Evolutionary conservation across 2,329 filamentous ascomycete species (phyloP).

Genomic region (Sporothrix inflata): DNA sequence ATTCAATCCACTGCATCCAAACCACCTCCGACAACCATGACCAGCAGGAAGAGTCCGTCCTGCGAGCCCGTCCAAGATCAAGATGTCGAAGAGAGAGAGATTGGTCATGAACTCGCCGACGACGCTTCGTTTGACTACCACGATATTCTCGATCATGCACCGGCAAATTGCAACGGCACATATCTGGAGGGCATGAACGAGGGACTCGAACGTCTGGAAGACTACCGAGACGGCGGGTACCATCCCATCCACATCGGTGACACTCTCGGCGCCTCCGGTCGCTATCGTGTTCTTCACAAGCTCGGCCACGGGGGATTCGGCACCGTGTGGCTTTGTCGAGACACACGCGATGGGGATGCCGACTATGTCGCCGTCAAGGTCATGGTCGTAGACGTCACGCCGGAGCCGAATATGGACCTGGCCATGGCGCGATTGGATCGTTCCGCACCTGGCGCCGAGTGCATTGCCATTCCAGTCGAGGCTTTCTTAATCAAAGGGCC

Average conservation of each 20-base stretch:
- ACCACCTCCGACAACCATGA: too few species aligned
- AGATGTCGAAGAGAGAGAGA: too few species aligned
- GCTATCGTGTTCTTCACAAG: neutral
- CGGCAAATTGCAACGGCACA: neutral
- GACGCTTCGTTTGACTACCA: too few species aligned
- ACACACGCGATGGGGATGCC: neutral
- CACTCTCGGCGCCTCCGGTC: neutral
- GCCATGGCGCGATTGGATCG: neutral
- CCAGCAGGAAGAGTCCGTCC: too few species aligned
- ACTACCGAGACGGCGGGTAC: neutral
- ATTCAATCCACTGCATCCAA: too few species aligned
- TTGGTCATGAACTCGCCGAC: too few species aligned
- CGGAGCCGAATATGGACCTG: neutral
- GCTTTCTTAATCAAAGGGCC: neutral
- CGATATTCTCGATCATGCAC: neutral
- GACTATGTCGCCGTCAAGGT: neutral
- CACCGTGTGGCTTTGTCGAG: neutral
- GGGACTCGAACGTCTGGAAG: neutral
- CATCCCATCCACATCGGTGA: neutral
- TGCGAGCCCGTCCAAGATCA: too few species aligned
- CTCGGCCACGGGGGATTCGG: neutral
- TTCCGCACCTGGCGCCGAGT: neutral
- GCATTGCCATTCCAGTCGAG: neutral
- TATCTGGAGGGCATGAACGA: neutral
- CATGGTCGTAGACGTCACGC: neutral